Evolutionary conservation across 495 filamentous ascomycete genomes (phyloP).

Genomic region (Aspergillus sclerotiicarbonarius): DNA sequence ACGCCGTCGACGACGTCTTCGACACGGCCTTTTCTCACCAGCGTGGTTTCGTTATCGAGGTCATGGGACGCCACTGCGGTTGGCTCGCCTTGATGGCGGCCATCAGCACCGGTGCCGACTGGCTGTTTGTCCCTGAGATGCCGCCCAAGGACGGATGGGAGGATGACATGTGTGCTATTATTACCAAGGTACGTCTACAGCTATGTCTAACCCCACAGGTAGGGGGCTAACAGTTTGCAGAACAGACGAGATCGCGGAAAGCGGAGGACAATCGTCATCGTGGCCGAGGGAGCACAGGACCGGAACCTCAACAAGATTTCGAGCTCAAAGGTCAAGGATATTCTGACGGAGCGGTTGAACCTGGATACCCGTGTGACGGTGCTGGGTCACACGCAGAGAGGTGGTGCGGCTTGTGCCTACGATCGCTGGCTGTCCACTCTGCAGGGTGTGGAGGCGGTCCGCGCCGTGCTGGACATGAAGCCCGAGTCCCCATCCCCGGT

Average conservation of each 20-base stretch:
- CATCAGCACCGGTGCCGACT: slow-evolving; percentile 93
- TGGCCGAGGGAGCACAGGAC: slow-evolving; percentile 94
- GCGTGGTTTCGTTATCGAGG: slow-evolving; percentile 95
- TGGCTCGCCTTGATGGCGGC: slow-evolving; percentile 98
- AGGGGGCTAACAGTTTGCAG: slow-evolving; percentile 48
- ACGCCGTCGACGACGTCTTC: slow-evolving; percentile 94
- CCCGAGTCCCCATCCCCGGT: slow-evolving; percentile 90
- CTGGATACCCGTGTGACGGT: slow-evolving; percentile 95
- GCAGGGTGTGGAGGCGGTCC: slow-evolving; percentile 95
- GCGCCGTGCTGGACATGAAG: slow-evolving; percentile 88
- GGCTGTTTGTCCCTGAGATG: slow-evolving; percentile 95
- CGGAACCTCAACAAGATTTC: slow-evolving; percentile 80
- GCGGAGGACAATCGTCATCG: slow-evolving; percentile 95
- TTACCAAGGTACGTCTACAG: slow-evolving; percentile 63
- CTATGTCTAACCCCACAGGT: background rate
- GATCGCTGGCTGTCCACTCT: slow-evolving; percentile 91
- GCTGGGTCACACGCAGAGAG: slow-evolving; percentile 92
- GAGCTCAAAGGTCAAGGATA: slow-evolving; percentile 75
- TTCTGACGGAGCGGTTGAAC: slow-evolving; percentile 74
- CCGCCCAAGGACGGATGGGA: slow-evolving; percentile 86
- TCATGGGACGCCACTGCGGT: slow-evolving; percentile 99
- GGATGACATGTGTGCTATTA: slow-evolving; percentile 79
- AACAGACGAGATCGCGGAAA: slow-evolving; percentile 84
- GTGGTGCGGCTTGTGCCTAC: slow-evolving; percentile 87
- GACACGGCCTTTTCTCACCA: slow-evolving; percentile 97